These are phyloP conservation scores for Solanum clarkiae DNA, from an alignment of 257 asterid species.

Conservation along the genomic window DNA sequence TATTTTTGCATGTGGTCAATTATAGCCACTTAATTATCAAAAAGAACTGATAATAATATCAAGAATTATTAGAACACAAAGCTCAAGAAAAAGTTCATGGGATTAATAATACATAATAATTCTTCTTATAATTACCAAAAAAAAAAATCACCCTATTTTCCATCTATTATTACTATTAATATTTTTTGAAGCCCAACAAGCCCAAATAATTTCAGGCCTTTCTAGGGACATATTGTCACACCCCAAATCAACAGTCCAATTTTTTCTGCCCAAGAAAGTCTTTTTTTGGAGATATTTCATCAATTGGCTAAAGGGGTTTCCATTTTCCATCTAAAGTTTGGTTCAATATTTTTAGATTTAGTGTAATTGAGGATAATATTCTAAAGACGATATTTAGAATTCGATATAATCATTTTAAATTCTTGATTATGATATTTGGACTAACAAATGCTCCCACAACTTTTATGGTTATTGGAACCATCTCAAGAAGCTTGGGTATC, in stretches of 20 bases:
- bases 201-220: neutral
- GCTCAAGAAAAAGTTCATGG: neutral
- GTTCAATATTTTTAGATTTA: neutral
- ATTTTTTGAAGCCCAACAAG: constrained; percentile 3
- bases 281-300: neutral
- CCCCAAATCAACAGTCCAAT: neutral
- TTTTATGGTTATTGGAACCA: neutral
- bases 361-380: neutral
- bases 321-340: neutral
- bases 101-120: neutral
- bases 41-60: too few species aligned
- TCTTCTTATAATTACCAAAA: neutral
- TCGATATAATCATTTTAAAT: too few species aligned
- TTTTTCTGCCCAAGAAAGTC: constrained; percentile 12
- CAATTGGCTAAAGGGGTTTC: neutral
- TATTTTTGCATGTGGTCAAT: too few species aligned
- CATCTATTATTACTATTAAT: neutral
- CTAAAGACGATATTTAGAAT: too few species aligned
- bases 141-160: constrained; percentile 9
- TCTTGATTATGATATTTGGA: too few species aligned
- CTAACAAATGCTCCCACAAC: too few species aligned
- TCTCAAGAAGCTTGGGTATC: neutral
- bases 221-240: neutral
- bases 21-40: too few species aligned
- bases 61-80: too few species aligned